Conservation (phyloP, 108 stramenopile species). For the Cyclostephanos tholiformis region DNA sequence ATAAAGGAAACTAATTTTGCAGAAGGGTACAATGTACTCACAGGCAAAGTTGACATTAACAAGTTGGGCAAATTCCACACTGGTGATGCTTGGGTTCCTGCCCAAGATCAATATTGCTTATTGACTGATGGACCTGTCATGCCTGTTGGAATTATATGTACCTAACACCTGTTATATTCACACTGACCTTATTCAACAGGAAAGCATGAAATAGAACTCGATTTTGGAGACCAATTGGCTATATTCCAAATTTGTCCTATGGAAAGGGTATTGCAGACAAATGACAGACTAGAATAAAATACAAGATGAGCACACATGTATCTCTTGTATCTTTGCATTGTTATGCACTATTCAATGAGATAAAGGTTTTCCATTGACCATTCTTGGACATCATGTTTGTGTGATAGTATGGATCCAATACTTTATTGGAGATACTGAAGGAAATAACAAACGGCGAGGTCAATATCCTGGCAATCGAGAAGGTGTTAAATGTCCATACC, state of each 20-base stretch:
- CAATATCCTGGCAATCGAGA: not conserved
- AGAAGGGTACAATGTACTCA: not conserved
- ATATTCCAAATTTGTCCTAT: not conserved
- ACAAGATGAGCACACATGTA: not conserved
- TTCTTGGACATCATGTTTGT: too few relatives aligned
- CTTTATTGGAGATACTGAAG: not conserved
- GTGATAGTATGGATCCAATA: not conserved
- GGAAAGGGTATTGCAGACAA: not conserved
- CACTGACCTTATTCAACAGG: not conserved
- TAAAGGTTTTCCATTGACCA: not conserved
- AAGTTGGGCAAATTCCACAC: not conserved
- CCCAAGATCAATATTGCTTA: not conserved
- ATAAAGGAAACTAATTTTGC: not conserved
- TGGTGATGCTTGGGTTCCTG: not conserved
- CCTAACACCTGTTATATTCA: not conserved
- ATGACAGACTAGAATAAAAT: not conserved
- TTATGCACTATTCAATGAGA: not conserved
- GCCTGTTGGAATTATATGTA: not conserved
- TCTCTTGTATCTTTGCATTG: not conserved
- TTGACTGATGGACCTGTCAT: not conserved
- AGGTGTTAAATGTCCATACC: not conserved
- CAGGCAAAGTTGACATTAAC: not conserved
- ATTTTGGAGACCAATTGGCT: not conserved
- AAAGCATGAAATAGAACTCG: not conserved
- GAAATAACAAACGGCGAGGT: not conserved